phyloP scores from a whole-genome alignment of 2,329 filamentous ascomycete species.

The Talaromyces sp. region DNA sequence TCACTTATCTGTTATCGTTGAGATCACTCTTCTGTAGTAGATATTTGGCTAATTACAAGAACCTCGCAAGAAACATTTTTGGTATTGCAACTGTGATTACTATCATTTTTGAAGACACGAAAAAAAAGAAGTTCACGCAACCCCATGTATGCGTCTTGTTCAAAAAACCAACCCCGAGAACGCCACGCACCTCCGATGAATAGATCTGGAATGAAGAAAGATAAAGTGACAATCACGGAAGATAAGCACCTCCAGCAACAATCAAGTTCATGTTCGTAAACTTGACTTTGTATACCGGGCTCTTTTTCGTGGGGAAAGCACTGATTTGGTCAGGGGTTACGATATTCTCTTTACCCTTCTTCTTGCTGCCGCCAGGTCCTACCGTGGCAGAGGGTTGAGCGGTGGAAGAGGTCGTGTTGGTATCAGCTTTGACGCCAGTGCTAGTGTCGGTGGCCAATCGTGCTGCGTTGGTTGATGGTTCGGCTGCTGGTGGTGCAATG shows the following conservation, averaged over 20 bases:
- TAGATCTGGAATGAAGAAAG: not conserved
- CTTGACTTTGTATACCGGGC: constrained; percentile 84
- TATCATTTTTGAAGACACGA: not conserved
- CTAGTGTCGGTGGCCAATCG: constrained; percentile 51
- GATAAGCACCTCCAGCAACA: constrained; percentile 71
- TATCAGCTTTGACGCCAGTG: constrained; percentile 51
- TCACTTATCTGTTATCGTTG: not conserved
- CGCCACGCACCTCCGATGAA: not conserved
- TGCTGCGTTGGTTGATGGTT: constrained; percentile 55
- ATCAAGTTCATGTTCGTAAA: constrained; percentile 96
- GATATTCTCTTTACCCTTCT: constrained; percentile 84
- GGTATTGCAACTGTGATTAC: not conserved
- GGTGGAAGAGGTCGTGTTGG: constrained; percentile 46
- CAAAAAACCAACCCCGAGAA: not conserved
- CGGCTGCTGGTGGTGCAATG: constrained; percentile 67
- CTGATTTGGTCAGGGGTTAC: constrained; percentile 91
- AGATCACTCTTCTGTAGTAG: not conserved
- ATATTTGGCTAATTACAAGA: not conserved
- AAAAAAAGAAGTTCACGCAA: not conserved
- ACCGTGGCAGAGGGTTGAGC: constrained; percentile 45
- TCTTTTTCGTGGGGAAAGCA: constrained; percentile 94
- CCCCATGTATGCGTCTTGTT: not conserved
- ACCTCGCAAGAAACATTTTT: not conserved
- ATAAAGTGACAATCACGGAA: constrained; percentile 40
- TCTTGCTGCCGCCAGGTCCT: constrained; percentile 50